phyloP scores from a whole-genome alignment of 2,329 filamentous ascomycete species.

The Beauveria medogensis region DNA sequence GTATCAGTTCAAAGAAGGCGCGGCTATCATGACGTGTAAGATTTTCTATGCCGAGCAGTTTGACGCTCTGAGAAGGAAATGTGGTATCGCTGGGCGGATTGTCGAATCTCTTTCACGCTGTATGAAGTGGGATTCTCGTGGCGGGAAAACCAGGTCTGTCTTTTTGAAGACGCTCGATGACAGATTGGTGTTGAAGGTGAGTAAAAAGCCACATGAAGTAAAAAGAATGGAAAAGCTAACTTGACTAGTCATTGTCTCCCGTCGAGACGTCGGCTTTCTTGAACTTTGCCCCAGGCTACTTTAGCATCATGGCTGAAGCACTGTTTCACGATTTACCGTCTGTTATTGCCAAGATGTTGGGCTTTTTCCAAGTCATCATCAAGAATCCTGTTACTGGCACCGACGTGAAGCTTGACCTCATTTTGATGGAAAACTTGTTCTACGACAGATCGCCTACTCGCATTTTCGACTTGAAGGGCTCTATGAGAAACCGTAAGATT shows the following conservation, averaged over 20 bases:
- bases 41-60: slow-evolving; percentile 99
- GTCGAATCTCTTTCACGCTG: slow-evolving; percentile 92
- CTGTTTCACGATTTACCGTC: slow-evolving; percentile 92
- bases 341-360: slow-evolving; percentile 98
- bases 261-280: slow-evolving; percentile 92
- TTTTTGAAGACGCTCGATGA: slow-evolving; percentile 96
- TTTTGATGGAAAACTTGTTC: slow-evolving; percentile 97
- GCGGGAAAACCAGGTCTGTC: slow-evolving; percentile 94
- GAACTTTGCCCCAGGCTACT: slow-evolving; percentile 93
- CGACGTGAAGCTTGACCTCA: slow-evolving; percentile 88
- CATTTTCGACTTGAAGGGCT: slow-evolving; percentile 93
- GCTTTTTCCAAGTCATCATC: slow-evolving; percentile 95
- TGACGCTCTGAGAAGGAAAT: slow-evolving; percentile 86
- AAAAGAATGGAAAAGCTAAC: background rate
- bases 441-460: slow-evolving; percentile 87
- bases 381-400: slow-evolving; percentile 87
- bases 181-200: slow-evolving; percentile 75
- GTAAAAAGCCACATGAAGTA: slow-evolving; percentile 14
- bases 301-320: slow-evolving; percentile 92
- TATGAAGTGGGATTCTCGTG: slow-evolving; percentile 96
- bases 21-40: slow-evolving; percentile 95
- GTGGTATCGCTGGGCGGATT: slow-evolving; percentile 86
- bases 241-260: slow-evolving; percentile 65
- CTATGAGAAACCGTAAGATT: slow-evolving; percentile 97
- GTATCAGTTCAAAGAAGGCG: slow-evolving; percentile 88